A percentile compares a stretch with the other conserved stretches of the same genome.
These are phyloP conservation scores for Cylindrodendrum hubeiense DNA, from an alignment of 2,329 filamentous ascomycete genomes.

Conservation along the genomic window DNA sequence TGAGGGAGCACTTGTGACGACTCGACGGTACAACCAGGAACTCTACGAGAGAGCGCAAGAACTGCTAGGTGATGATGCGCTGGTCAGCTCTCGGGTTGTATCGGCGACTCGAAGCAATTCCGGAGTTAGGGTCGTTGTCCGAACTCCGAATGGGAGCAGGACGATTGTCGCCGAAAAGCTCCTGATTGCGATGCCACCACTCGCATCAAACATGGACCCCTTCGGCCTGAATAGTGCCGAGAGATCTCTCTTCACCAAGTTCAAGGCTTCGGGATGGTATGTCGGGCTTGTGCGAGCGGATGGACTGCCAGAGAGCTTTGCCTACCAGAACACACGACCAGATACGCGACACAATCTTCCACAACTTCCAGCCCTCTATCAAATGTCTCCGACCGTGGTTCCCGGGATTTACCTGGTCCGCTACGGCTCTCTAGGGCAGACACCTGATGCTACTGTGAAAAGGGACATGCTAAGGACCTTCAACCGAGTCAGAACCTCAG, in stretches of 20 bases:
- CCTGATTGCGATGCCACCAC: conserved; percentile 26
- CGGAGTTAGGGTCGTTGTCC: conserved; percentile 20
- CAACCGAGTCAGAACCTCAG: conserved; percentile 22
- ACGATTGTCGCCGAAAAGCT: conserved; percentile 27
- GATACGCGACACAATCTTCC: conserved; percentile 29
- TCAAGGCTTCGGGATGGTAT: conserved; percentile 32
- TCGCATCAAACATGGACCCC: conserved; percentile 24
- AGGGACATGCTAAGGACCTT: conserved; percentile 31
- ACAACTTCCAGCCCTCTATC: conserved; percentile 29
- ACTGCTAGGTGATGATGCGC: conserved; percentile 22
- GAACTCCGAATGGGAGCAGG: conserved; percentile 16
- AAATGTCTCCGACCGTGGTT: conserved; percentile 32
- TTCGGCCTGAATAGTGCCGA: conserved; percentile 26
- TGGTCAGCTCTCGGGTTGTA: conserved; percentile 24
- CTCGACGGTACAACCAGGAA: conserved; percentile 30
- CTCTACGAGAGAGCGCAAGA: conserved; percentile 27
- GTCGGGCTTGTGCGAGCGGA: conserved; percentile 29
- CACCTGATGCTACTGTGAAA: conserved; percentile 16
- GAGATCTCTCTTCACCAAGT: conserved; percentile 22
- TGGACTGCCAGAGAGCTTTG: conserved; percentile 26
- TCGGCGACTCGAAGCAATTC: conserved; percentile 17
- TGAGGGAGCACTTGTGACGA: conserved; percentile 32
- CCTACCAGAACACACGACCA: conserved; percentile 32
- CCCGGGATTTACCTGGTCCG: conserved; percentile 26
- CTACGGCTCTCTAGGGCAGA: conserved; percentile 21